Percentiles rank a stretch among this genome's conserved stretches.
Conservation (phyloP, 768 basidiomycete species). For the Kwoniella sp. region DNA sequence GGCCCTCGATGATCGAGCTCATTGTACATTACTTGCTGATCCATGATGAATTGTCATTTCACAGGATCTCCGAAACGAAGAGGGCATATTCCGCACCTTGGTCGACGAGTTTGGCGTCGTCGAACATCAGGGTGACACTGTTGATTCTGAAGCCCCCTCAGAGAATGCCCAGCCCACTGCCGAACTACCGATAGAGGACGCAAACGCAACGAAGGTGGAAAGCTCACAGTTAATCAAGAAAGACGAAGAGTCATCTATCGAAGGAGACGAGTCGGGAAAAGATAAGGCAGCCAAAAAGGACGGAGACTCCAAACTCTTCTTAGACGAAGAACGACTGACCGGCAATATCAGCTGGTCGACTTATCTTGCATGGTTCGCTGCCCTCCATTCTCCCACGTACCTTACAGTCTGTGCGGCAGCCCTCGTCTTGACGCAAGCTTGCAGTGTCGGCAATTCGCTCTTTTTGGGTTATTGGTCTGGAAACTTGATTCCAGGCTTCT, state of each 20-base stretch:
- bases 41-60: neutral
- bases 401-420: constrained; percentile 59
- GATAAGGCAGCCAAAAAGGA: constrained; percentile 1
- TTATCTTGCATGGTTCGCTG: constrained; percentile 58
- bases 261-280: neutral
- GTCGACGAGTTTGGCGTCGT: constrained; percentile 57
- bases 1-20: neutral
- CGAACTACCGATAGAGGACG: constrained; percentile 14
- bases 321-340: constrained; percentile 63
- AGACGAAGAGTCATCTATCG: neutral
- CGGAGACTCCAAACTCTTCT: constrained; percentile 33
- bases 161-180: no score
- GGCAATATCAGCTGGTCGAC: constrained; percentile 62
- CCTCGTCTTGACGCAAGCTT: constrained; percentile 60
- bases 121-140: no score
- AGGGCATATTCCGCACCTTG: constrained; percentile 44
- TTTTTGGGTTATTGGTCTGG: constrained; percentile 76
- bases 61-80: constrained; percentile 24
- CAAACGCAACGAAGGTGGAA: no score
- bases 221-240: no score
- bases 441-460: constrained; percentile 66
- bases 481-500: constrained; percentile 62
- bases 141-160: no score
- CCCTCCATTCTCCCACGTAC: constrained; percentile 46
- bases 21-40: no score